A percentile compares a stretch with the other conserved stretches of the same genome.
phyloP scores from a whole-genome alignment of 2,329 filamentous ascomycete genomes.

The Colletotrichum falcatum region DNA sequence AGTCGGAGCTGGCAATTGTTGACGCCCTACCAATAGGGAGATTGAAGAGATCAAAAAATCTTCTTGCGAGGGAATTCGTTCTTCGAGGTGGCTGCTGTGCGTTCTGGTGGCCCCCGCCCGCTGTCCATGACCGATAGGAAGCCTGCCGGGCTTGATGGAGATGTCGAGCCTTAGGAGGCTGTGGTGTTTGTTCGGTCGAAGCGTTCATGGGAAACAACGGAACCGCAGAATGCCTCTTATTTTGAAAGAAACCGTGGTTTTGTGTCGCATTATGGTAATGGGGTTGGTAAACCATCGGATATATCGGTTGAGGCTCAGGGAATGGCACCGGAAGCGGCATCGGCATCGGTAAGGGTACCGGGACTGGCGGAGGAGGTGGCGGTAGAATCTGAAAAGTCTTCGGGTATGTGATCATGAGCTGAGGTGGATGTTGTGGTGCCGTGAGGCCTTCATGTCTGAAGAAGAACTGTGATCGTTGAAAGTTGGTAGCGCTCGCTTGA shows the following conservation, averaged over 20 bases:
- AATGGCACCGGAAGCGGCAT: slow-evolving; percentile 25
- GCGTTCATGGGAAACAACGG: background rate
- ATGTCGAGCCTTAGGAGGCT: slow-evolving; percentile 1
- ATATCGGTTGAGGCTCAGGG: slow-evolving; percentile 29
- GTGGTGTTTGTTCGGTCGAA: background rate
- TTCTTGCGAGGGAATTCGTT: slow-evolving; percentile 20
- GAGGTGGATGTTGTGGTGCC: slow-evolving; percentile 3
- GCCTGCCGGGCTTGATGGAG: background rate
- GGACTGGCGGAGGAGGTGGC: slow-evolving; percentile 27
- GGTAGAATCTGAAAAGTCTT: slow-evolving; percentile 14
- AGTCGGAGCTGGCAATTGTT: slow-evolving; percentile 48
- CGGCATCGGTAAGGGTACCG: slow-evolving; percentile 32
- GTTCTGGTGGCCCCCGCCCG: background rate
- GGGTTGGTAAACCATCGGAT: slow-evolving; percentile 41
- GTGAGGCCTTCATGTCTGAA: slow-evolving; percentile 27
- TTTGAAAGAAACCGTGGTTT: background rate
- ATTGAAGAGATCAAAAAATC: slow-evolving; percentile 45
- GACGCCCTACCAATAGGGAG: slow-evolving; percentile 51
- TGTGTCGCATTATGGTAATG: slow-evolving; percentile 26
- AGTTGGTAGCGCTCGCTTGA: slow-evolving; percentile 3
- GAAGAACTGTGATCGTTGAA: slow-evolving; percentile 14
- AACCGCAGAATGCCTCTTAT: background rate
- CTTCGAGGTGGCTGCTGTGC: slow-evolving; percentile 8
- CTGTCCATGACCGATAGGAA: slow-evolving; percentile 5
- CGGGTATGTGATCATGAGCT: background rate